Base-by-base conservation (phyloP, 176 grass and related monocot genomes). In the Musa acuminata region DNA sequence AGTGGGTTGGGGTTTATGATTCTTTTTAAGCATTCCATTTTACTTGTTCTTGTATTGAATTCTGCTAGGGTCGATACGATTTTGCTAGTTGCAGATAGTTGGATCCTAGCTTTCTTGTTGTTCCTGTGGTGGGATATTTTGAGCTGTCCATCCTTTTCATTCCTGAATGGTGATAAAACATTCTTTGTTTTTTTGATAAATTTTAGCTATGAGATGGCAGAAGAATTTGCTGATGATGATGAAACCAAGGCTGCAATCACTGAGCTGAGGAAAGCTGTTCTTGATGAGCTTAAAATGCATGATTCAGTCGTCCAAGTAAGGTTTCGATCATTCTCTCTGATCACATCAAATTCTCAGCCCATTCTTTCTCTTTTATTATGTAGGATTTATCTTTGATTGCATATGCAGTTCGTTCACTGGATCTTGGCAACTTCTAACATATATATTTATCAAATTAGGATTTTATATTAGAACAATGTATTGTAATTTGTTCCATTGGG, bases 171-270 rank as follows among this genome's bases (percentile, higher is more conserved):
- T 35, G 1, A 19, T 49, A 62, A 62, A 52, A 21, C n/a, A 63
- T 26, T 21, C 67, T 62, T 13, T 69, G 0, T 71, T 54, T 25
- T n/a, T 59, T 52, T 69, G 23, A 67, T 13, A 53, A n/a, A 77
- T 77, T 51, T 27, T 80, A 99, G 95, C 43, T 99, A 99, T 86
- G 90, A 99, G 82, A 87, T 99, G 84, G 90, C 95, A 62, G 90
- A 87, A 77, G 95, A 99, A 54, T 94, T 82, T 83, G 88, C 95
- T 71, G 95, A 91, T 51, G 95, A 99, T 14, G 95, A 99, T 27
- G 95, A 99, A 21, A 90, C 89, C 53, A 99, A 90, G 77, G 78
- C 62, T 71, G 83, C 90, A 75, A 91, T 99, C 80, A 75, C 53
- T 68, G 80, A 74, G 29, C 87, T 99, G 64, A 82, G 85, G 74